Percentiles rank a stretch among this genome's conserved stretches.
Evolutionary conservation across 768 basidiomycete species (phyloP).

Genomic region (Rhodotorula toruloides): DNA sequence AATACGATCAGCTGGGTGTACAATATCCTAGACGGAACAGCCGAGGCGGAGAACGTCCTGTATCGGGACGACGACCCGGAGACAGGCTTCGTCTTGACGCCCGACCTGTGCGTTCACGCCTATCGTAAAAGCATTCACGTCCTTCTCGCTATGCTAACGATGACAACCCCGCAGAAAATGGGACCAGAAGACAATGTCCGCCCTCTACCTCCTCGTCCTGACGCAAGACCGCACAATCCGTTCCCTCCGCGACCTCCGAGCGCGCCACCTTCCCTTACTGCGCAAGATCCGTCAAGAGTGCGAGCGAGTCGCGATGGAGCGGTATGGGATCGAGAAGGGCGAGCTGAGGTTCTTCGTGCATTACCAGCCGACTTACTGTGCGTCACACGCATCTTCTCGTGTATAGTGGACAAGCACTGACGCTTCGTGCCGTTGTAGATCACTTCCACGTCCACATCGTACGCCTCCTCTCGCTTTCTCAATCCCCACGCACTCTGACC

Average conservation of each 20-base stretch:
- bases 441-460: conserved; percentile 44
- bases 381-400: conserved; percentile 44
- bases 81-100: conserved; percentile 68
- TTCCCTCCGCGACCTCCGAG: conserved; percentile 69
- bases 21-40: conserved; percentile 69
- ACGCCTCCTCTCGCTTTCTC: not conserved
- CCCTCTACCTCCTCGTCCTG: conserved; percentile 81
- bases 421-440: conserved; percentile 13
- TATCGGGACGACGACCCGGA: conserved; percentile 55
- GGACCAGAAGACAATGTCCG: conserved; percentile 69
- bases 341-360: conserved; percentile 77
- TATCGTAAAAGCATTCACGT: too few species aligned
- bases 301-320: conserved; percentile 54
- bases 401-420: not conserved
- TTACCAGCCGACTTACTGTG: conserved; percentile 94
- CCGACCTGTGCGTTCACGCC: conserved; percentile 63
- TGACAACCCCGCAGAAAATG: conserved; percentile 58
- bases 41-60: conserved; percentile 69
- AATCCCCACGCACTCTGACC: not conserved
- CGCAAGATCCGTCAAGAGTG: conserved; percentile 60
- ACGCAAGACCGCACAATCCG: conserved; percentile 59
- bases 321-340: conserved; percentile 63
- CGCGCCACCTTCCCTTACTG: conserved; percentile 62
- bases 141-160: not conserved
- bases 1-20: conserved; percentile 83